phyloP scores from a whole-genome alignment of 1,139 yeast genomes.

The Pichia sp. region DNA sequence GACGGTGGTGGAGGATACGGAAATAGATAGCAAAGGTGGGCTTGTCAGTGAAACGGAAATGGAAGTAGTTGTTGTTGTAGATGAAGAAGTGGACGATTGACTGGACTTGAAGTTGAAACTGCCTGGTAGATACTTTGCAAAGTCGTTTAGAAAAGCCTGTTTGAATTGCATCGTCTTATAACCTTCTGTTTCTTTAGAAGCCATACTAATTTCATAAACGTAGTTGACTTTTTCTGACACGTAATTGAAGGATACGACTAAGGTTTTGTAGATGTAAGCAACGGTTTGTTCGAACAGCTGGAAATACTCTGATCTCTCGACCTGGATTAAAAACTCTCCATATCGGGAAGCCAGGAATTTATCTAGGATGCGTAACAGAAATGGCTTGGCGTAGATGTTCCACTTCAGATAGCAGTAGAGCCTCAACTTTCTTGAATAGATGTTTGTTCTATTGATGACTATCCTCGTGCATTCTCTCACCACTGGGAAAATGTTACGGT shows the following conservation, averaged over 20 bases:
- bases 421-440: slow-evolving; percentile 3
- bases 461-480: slow-evolving; percentile 2
- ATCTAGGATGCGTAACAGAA: neutral
- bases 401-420: slow-evolving; percentile 14
- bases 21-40: neutral
- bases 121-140: slow-evolving; percentile 7
- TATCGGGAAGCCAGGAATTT: slow-evolving; percentile 8
- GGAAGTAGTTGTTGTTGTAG: slow-evolving; percentile 3
- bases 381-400: slow-evolving; percentile 19
- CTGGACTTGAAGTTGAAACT: slow-evolving; percentile 4
- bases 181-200: slow-evolving; percentile 25
- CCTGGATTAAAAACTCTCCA: slow-evolving; percentile 12
- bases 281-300: slow-evolving; percentile 7
- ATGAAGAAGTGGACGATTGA: neutral
- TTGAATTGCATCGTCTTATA: slow-evolving; percentile 28
- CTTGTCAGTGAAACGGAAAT: neutral
- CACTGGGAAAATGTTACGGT: slow-evolving; percentile 10
- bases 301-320: slow-evolving; percentile 9
- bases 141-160: slow-evolving; percentile 25
- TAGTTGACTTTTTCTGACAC: slow-evolving; percentile 10
- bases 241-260: neutral
- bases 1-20: slow-evolving; percentile 7
- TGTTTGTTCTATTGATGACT: neutral
- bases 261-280: neutral
- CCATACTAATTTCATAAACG: slow-evolving; percentile 20